Conservation (phyloP, 306 rosid genomes). For the Malus asiatica region DNA sequence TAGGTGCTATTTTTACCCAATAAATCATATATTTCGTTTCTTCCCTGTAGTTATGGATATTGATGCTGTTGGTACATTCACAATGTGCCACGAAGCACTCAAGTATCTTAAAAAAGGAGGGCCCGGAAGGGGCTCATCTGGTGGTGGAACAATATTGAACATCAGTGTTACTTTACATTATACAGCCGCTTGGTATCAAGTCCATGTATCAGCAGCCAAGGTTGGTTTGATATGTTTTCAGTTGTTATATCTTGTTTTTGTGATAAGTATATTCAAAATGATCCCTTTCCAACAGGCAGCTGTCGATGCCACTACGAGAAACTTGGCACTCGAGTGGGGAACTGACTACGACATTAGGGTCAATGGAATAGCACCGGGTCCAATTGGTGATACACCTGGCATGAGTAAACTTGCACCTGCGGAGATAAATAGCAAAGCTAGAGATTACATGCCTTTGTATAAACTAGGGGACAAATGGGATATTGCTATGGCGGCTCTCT, state of each 20-base stretch:
- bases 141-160: conserved; percentile 69
- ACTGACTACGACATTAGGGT: conserved; percentile 83
- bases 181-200: conserved; percentile 86
- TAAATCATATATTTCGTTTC: conserved; percentile 3
- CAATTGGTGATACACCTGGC: conserved; percentile 82
- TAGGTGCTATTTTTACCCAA: background rate
- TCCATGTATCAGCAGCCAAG: conserved; percentile 95
- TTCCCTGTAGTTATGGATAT: conserved; percentile 75
- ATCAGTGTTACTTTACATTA: conserved; percentile 89
- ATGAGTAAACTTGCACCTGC: conserved; percentile 77
- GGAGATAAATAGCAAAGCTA: conserved; percentile 42
- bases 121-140: conserved; percentile 50
- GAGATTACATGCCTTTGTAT: conserved; percentile 52
- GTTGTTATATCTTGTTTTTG: conserved; percentile 5
- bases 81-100: conserved; percentile 86
- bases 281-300: conserved; percentile 62
- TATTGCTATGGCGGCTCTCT: conserved; percentile 89
- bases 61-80: conserved; percentile 94
- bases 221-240: conserved; percentile 26
- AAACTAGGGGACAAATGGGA: conserved; percentile 93
- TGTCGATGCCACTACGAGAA: conserved; percentile 84
- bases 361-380: conserved; percentile 95
- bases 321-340: conserved; percentile 97
- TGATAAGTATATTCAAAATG: background rate
- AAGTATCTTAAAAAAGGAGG: conserved; percentile 92